Conservation (phyloP, 2,329 filamentous ascomycete species). For the Pseudopyricularia javanii region DNA sequence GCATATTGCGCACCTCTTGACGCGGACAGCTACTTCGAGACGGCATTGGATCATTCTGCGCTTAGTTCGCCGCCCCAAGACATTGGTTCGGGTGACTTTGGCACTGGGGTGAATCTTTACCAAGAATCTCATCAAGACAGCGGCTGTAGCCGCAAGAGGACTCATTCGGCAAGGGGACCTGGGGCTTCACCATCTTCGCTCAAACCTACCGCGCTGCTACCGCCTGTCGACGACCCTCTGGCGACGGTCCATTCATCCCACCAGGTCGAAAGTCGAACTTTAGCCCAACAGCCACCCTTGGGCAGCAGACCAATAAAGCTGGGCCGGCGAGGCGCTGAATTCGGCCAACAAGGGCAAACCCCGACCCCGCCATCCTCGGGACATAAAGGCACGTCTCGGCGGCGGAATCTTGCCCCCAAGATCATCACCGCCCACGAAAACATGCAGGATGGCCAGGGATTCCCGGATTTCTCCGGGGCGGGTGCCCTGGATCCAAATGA, state of each 20-base stretch:
- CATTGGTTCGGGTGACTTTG: not conserved
- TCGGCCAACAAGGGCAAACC: conserved; percentile 28
- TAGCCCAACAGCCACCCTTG: not conserved
- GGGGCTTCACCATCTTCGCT: conserved; percentile 26
- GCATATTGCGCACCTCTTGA: conserved; percentile 18
- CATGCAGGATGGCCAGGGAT: conserved; percentile 47
- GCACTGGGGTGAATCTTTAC: not conserved
- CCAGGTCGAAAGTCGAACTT: conserved; percentile 3
- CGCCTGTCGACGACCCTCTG: conserved; percentile 48
- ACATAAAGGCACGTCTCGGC: conserved; percentile 27
- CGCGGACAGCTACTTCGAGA: not conserved
- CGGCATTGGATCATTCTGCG: not conserved
- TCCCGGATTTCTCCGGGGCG: conserved; percentile 28
- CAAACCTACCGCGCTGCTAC: conserved; percentile 37
- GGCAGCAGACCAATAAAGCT: conserved; percentile 26
- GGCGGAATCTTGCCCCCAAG: conserved; percentile 41
- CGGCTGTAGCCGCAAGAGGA: not conserved
- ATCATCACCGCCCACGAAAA: conserved; percentile 20
- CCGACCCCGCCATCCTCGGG: conserved; percentile 45
- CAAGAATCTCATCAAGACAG: not conserved
- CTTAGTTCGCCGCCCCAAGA: not conserved
- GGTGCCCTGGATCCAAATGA: conserved; percentile 32
- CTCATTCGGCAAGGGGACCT: not conserved
- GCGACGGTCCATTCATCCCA: conserved; percentile 35
- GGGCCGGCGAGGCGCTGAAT: conserved; percentile 24